phyloP scores from a whole-genome alignment of 2,329 filamentous ascomycete species.

The Penicillium sp. region DNA sequence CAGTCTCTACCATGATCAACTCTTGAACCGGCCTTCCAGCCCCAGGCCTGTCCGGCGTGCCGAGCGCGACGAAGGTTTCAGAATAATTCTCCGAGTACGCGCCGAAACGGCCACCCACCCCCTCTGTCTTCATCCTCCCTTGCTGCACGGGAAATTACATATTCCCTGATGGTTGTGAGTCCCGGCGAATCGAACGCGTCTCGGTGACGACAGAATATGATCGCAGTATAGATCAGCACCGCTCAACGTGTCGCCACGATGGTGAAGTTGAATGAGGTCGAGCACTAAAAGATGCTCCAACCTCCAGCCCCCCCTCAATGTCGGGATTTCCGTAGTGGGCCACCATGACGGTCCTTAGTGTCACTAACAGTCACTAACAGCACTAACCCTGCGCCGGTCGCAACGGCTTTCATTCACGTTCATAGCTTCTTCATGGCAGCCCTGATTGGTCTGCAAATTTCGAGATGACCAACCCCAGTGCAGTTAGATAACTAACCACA shows the following conservation, averaged over 20 bases:
- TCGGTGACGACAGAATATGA: neutral
- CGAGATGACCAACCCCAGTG: neutral
- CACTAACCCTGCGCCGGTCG: neutral
- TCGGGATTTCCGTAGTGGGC: neutral
- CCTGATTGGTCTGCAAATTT: neutral
- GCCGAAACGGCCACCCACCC: conserved; percentile 9
- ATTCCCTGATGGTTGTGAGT: neutral
- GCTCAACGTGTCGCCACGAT: neutral
- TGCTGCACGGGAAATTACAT: conserved; percentile 4
- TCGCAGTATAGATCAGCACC: neutral
- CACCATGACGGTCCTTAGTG: neutral
- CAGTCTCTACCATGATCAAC: neutral
- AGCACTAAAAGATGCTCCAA: neutral
- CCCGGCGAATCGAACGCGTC: conserved; percentile 3
- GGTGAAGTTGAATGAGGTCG: neutral
- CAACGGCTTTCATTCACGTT: neutral
- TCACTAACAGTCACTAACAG: neutral
- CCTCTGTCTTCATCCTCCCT: neutral
- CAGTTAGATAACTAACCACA: too few relatives aligned
- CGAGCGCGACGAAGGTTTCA: conserved; percentile 27
- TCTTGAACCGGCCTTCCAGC: conserved; percentile 5
- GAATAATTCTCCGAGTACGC: conserved; percentile 20
- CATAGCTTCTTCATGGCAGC: neutral
- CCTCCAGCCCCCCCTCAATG: neutral
- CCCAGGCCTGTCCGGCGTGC: conserved; percentile 17